A percentile compares a stretch with the other conserved stretches of the same genome.
Conservation (phyloP, 2,329 filamentous ascomycete species). For the Teratosphaeriaceae sp. region DNA sequence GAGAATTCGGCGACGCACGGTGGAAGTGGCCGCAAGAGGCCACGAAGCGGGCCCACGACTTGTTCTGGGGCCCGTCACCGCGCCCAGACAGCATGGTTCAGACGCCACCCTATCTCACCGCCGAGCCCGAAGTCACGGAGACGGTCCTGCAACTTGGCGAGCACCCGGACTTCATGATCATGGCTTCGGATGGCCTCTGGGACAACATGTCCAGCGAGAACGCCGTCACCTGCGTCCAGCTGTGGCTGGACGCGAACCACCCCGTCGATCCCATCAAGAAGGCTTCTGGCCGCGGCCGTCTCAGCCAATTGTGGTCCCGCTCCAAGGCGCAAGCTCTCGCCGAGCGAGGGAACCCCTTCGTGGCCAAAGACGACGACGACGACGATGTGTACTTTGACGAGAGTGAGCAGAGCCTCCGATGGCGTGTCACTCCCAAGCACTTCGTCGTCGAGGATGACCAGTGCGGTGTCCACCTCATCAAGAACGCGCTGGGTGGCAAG, state of each 20-base stretch:
- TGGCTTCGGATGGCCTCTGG: constrained; percentile 62
- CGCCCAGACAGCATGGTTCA: constrained; percentile 36
- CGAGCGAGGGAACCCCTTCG: no score
- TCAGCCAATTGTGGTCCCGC: no score
- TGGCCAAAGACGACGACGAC: no score
- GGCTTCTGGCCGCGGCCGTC: no score
- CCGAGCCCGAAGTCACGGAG: constrained; percentile 57
- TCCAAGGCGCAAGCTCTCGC: no score
- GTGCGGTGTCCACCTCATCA: constrained; percentile 45
- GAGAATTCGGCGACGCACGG: constrained; percentile 61
- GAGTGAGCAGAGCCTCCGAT: constrained; percentile 33
- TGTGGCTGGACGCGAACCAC: constrained; percentile 45
- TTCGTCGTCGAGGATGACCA: constrained; percentile 48
- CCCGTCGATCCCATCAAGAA: constrained; percentile 17
- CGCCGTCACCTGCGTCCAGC: constrained; percentile 40
- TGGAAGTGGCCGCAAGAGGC: constrained; percentile 59
- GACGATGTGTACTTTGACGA: constrained; percentile 30
- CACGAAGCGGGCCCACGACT: constrained; percentile 37
- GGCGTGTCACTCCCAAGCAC: constrained; percentile 36
- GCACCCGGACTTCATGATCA: constrained; percentile 53
- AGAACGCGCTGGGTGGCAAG: constrained; percentile 48
- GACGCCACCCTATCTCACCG: constrained; percentile 62
- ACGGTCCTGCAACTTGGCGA: constrained; percentile 42
- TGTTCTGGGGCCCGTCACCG: constrained; percentile 45
- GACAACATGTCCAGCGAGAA: constrained; percentile 27